A percentile compares a stretch with the other conserved stretches of the same genome.
phyloP scores from a whole-genome alignment of 441 rosid species.

The Erodium moschatum region DNA sequence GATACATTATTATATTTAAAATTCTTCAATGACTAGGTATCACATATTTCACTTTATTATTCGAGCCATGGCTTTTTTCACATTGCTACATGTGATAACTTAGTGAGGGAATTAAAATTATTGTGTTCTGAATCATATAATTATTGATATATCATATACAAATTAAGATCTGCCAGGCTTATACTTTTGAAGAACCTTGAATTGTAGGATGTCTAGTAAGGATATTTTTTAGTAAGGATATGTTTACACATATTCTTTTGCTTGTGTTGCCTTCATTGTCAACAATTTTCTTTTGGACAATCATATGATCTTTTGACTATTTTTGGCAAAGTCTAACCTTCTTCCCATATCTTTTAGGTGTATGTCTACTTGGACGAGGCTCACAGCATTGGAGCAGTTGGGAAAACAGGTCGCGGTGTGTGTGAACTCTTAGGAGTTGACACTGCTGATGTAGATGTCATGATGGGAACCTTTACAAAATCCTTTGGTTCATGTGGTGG shows the following conservation, averaged over 20 bases:
- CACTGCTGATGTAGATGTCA: slow-evolving; percentile 73
- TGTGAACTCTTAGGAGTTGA: slow-evolving; percentile 84
- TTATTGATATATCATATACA: neutral
- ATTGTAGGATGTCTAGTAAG: neutral
- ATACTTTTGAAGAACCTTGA: neutral
- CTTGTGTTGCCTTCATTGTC: neutral
- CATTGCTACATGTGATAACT: no score
- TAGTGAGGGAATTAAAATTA: no score
- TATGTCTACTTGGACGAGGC: slow-evolving; percentile 77
- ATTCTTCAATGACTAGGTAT: neutral
- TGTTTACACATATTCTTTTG: neutral
- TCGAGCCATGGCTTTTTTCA: neutral
- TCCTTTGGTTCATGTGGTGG: slow-evolving; percentile 93
- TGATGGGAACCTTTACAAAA: slow-evolving; percentile 96
- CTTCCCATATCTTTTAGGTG: slow-evolving; percentile 32
- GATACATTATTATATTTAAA: neutral
- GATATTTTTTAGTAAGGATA: neutral
- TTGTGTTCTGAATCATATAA: neutral
- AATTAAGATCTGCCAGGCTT: neutral
- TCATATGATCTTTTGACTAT: neutral
- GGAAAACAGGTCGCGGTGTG: slow-evolving; percentile 78
- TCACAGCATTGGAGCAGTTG: slow-evolving; percentile 89
- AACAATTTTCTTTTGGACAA: neutral
- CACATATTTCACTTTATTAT: neutral
- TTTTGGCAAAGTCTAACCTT: neutral